Base-by-base conservation (phyloP, 345 rosid genomes). In the Excoecaria agallocha region DNA sequence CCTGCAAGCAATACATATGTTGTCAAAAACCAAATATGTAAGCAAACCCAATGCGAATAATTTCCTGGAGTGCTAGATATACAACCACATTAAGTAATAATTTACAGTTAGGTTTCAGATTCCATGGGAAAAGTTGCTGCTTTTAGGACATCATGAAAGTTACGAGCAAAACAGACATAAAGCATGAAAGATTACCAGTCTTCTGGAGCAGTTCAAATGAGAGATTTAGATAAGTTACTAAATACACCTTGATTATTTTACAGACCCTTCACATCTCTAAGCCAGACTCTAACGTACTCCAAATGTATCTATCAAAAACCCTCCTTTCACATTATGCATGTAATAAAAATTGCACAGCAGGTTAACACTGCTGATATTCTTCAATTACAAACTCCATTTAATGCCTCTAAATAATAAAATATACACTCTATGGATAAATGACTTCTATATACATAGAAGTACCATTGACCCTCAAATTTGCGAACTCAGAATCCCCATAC, bases 1-100 rank as follows among this genome's bases (percentile, higher is more conserved):
- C 97, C 97, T 94, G 83, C 25, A 74, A 78, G 64, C 15, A 76
- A 70, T 10, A 45, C 30, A 30, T 37, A 41, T 60, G 78, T 16
- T 22, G 61, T 56, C 61, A 51, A 78, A 17, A 66, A 39, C 61
- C 12, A 2, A 51, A 52, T 54, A 25, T 50, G 54, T 48, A 12
- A 16, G 52, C 55, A 58, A 67, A 25, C 45, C 41, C 49, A 48
- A 58, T 20, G 39, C 12, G 13, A n/a, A 45, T 54, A 66, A 25
- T 5, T 9, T 45, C 17, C 3, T 41, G n/a, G 57, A 11, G 19
- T 3, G 3, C 49, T 13, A 66, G 43, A 66, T 45, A 55, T 12
- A 5, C 9, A 56, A 45, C 48, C 3, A 45, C n/a, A 16, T 17
- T 24, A 55, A 61, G 4, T n/a, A 4, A 20, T 39, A 51, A 51